Base-by-base conservation (phyloP, 257 asterid genomes). In the Nyctanthes arbortristis region DNA sequence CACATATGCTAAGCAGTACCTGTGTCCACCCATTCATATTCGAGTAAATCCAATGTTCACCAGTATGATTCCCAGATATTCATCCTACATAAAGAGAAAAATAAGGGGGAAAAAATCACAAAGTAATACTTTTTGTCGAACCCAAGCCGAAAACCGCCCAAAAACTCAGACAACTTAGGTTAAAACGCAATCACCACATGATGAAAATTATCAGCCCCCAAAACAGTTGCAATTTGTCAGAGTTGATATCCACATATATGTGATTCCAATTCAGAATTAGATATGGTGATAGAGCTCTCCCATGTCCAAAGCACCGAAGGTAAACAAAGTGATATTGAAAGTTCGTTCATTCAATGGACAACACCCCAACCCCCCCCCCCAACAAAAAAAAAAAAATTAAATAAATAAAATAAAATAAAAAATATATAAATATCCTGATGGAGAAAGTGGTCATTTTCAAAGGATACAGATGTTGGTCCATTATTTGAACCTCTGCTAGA, bases 401-500 rank as follows among this genome's bases (percentile, higher is more conserved):
- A n/a, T n/a, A n/a, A n/a, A n/a, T n/a, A n/a, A n/a, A n/a, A n/a
- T n/a, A n/a, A n/a, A n/a, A n/a, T n/a, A n/a, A n/a, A n/a, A n/a
- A n/a, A n/a, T n/a, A n/a, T n/a, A n/a, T n/a, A n/a, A n/a, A n/a
- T n/a, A n/a, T n/a, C n/a, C n/a, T 52, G 59, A 14, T 45, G 55
- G 55, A 45, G 24, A 52, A 29, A 52, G 16, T 52, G 59, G 59
- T 24, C 6, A 14, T 24, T 52, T 60, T n/a, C n/a, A 55, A 47
- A 70, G 29, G 59, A 16, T 47, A 10, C 32, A n/a, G 40, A 8
- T 37, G 61, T 35, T 61, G 55, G 30, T 69, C 65, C 59, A 35
- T 20, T 61, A 25, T 66, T 55, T 54, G 61, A 58, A 66, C 61
- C 9, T 56, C 37, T 13, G 5, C 16, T 55, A 27, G 22, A 10